Evolutionary conservation across 2,329 filamentous ascomycete genomes (phyloP).

Genomic region (Fusarium duplospermum): DNA sequence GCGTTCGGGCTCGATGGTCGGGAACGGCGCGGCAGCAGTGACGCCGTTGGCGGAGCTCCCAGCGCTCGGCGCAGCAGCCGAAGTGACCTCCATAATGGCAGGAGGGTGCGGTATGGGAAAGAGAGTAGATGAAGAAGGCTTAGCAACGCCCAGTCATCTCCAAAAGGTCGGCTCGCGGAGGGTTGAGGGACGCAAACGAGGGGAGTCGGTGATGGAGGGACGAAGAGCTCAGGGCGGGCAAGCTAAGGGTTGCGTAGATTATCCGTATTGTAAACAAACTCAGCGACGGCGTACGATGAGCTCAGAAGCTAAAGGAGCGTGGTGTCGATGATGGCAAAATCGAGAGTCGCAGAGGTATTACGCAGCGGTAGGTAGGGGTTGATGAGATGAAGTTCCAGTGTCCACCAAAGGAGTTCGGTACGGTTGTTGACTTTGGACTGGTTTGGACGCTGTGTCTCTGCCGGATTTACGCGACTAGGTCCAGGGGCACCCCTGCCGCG

Average conservation of each 20-base stretch:
- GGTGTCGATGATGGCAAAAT: constrained; percentile 16
- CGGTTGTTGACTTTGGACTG: constrained; percentile 41
- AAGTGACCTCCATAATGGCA: constrained; percentile 65
- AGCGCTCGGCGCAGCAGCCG: constrained; percentile 57
- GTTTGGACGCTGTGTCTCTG: constrained; percentile 27
- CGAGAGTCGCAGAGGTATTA: constrained; percentile 27
- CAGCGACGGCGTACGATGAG: constrained; percentile 24
- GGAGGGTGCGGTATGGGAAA: constrained; percentile 21
- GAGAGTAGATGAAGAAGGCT: constrained; percentile 30
- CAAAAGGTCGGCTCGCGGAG: constrained; percentile 34
- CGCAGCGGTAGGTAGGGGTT: constrained; percentile 22
- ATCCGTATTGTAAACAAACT: constrained; percentile 24
- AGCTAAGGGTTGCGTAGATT: constrained; percentile 19
- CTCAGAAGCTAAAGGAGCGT: constrained; percentile 36
- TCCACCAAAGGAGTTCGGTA: constrained; percentile 35
- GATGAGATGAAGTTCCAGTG: constrained; percentile 36
- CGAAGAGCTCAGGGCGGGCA: constrained; percentile 18
- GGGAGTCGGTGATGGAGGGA: constrained; percentile 16
- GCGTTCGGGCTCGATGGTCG: constrained; percentile 72
- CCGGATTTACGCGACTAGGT: constrained; percentile 44
- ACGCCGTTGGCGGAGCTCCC: constrained; percentile 59
- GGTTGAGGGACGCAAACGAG: constrained; percentile 18
- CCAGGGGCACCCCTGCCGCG: constrained; percentile 48
- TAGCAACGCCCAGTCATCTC: constrained; percentile 46
- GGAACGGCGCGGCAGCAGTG: constrained; percentile 57